Conservation (phyloP, 148 eudicot species). For the Chenopodium formosanum region DNA sequence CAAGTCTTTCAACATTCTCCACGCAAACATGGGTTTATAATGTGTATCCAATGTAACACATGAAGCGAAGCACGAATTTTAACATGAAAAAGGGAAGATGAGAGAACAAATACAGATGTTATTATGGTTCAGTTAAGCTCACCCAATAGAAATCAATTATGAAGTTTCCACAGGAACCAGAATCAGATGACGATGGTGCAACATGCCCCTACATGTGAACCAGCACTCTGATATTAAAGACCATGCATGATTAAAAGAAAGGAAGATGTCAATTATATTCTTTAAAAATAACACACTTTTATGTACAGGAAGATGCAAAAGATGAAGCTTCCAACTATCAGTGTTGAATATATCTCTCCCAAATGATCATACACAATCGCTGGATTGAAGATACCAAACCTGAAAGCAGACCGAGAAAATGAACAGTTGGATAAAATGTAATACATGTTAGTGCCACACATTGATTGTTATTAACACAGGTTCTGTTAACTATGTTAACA, state of each 20-base stretch:
- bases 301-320: slow-evolving; percentile 79
- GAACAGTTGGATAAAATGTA: slow-evolving; percentile 3
- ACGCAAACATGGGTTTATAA: no score
- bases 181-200: slow-evolving; percentile 91
- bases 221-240: slow-evolving; percentile 17
- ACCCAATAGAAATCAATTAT: slow-evolving; percentile 98
- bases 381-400: slow-evolving; percentile 90
- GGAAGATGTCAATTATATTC: background rate
- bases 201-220: slow-evolving; percentile 62
- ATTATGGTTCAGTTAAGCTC: slow-evolving; percentile 28
- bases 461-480: background rate
- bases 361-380: slow-evolving; percentile 82
- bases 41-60: background rate
- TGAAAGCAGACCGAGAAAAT: slow-evolving; percentile 33
- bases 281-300: slow-evolving; percentile 45
- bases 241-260: background rate
- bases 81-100: background rate
- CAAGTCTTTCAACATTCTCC: no score
- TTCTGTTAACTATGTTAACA: background rate
- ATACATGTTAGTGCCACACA: background rate
- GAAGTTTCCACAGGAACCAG: slow-evolving; percentile 85
- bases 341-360: slow-evolving; percentile 93
- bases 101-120: background rate
- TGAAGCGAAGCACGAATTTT: background rate
- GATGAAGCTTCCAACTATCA: slow-evolving; percentile 86